Evolutionary conservation across 768 basidiomycete species (phyloP).

Genomic region (Tricholoma flavovirens): DNA sequence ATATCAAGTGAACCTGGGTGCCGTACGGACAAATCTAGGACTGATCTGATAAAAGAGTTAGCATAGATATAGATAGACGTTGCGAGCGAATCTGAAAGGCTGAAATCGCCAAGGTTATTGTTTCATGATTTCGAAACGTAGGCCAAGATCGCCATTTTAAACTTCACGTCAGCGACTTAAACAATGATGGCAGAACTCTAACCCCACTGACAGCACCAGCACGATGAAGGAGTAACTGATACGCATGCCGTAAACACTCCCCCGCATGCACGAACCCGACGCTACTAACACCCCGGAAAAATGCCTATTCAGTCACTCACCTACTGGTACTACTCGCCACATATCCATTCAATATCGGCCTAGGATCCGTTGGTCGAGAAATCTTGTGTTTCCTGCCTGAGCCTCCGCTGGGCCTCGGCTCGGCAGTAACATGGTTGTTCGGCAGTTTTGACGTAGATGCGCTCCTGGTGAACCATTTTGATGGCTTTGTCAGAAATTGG

Average conservation of each 20-base stretch:
- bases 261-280: background rate
- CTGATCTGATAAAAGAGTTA: slow-evolving; percentile 44
- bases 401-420: slow-evolving; percentile 40
- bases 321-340: slow-evolving; percentile 41
- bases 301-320: slow-evolving; percentile 35
- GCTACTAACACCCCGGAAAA: background rate
- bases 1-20: slow-evolving; percentile 41
- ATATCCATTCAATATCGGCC: slow-evolving; percentile 64
- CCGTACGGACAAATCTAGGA: slow-evolving; percentile 53
- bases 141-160: background rate
- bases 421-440: slow-evolving; percentile 16
- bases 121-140: background rate
- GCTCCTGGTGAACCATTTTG: slow-evolving; percentile 68
- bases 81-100: background rate
- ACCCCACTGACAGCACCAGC: background rate
- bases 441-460: slow-evolving; percentile 46
- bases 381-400: slow-evolving; percentile 67
- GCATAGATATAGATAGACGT: background rate
- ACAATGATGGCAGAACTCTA: background rate
- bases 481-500: slow-evolving; percentile 59
- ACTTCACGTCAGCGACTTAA: background rate
- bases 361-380: slow-evolving; percentile 77
- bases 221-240: background rate
- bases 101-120: background rate
- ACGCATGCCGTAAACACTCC: background rate